These are phyloP conservation scores for Globisporangium mamillatum DNA, from an alignment of 352 stramenopile genomes.

Conservation along the genomic window DNA sequence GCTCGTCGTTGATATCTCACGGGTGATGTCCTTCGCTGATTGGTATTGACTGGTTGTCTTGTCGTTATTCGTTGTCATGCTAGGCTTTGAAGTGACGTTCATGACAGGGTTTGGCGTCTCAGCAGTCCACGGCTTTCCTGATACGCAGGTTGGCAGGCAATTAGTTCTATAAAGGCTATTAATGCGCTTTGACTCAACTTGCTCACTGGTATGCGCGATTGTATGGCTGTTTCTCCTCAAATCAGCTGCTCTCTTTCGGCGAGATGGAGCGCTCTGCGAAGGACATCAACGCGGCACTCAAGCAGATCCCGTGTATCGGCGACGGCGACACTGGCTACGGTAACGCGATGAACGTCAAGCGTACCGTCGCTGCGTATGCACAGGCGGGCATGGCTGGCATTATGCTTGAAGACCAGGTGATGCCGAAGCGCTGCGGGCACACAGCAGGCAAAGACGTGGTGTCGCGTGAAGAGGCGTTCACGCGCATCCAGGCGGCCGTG, in stretches of 20 bases:
- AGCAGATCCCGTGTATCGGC: slow-evolving; percentile 66
- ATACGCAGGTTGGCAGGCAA: slow-evolving; percentile 43
- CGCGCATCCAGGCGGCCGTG: slow-evolving; percentile 84
- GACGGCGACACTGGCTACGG: slow-evolving; percentile 92
- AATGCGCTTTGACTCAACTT: not conserved
- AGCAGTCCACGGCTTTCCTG: slow-evolving; percentile 81
- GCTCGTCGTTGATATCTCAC: not conserved
- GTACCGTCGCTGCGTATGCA: slow-evolving; percentile 90
- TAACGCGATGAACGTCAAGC: slow-evolving; percentile 93
- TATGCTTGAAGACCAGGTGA: slow-evolving; percentile 94
- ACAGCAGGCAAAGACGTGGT: slow-evolving; percentile 90
- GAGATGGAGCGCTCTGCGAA: slow-evolving; percentile 53
- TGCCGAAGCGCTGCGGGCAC: slow-evolving; percentile 92
- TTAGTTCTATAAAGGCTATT: not conserved
- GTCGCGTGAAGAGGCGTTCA: slow-evolving; percentile 79
- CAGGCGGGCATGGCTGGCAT: slow-evolving; percentile 90
- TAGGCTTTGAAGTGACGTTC: slow-evolving; percentile 89
- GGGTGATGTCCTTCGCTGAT: not conserved
- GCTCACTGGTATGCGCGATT: not conserved
- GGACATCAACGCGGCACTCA: slow-evolving; percentile 44
- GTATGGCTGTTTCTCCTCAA: not conserved
- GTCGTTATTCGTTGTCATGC: not conserved
- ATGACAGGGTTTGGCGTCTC: slow-evolving; percentile 94
- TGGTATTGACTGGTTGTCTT: not conserved
- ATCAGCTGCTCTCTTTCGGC: slow-evolving; percentile 69